phyloP scores from a whole-genome alignment of 2,329 filamentous ascomycete genomes.

The Trichoderma afroharzianum region DNA sequence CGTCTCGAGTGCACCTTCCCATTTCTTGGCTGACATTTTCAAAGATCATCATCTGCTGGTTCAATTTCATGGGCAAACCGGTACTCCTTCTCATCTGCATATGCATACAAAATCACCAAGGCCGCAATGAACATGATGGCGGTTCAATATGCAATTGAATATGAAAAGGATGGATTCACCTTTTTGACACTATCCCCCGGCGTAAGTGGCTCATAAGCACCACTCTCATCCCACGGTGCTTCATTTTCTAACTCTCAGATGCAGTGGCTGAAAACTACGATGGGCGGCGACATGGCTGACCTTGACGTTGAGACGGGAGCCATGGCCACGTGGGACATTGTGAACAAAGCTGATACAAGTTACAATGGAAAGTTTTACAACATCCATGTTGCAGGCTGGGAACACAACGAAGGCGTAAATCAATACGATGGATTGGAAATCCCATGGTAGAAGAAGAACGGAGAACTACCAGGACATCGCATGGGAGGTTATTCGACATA shows the following conservation, averaged over 20 bases:
- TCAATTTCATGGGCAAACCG: not conserved
- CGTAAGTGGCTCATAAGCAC: not conserved
- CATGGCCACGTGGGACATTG: not conserved
- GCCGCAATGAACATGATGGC: not conserved
- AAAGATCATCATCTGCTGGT: not conserved
- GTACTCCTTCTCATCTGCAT: not conserved
- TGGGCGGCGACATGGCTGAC: not conserved
- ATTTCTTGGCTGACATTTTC: not conserved
- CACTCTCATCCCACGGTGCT: too few species aligned
- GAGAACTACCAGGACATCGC: too few species aligned
- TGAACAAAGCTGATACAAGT: not conserved
- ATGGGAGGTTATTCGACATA: not conserved
- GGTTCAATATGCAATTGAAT: not conserved
- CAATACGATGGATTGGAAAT: not conserved
- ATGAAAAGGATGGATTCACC: not conserved
- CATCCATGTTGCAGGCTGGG: not conserved
- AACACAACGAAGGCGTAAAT: not conserved
- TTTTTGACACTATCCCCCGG: not conserved
- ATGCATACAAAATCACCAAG: not conserved
- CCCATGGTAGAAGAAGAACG: not conserved
- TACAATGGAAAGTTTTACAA: conserved; percentile 6
- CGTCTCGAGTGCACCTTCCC: not conserved
- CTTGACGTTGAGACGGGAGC: not conserved
- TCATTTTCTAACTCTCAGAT: not conserved
- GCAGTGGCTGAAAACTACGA: not conserved